Base-by-base conservation (phyloP, 73 alveolate genomes). In the Symbiodinium natans region DNA sequence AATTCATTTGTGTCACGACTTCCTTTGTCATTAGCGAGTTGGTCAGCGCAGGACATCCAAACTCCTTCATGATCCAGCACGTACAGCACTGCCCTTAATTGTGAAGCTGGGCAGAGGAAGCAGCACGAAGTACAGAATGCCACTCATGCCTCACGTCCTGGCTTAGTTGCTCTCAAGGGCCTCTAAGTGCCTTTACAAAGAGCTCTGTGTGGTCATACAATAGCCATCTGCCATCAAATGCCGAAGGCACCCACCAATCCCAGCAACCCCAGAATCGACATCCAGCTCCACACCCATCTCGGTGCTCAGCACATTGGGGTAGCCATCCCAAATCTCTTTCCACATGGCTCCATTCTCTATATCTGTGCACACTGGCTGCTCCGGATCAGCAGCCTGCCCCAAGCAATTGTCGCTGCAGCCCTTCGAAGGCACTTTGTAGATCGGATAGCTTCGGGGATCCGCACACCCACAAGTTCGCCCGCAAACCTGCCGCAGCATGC, bases 391-490 rank as follows among this genome's bases (percentile, higher is more conserved):
- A 13, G 93, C 93, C 0, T 86, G 52, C 10, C 48, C 80, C 34
- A 86, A 31, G 82, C 93, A 86, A 7, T 74, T 2, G 29, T 29
- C 48, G 21, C 82, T 74, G 56, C 93, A 86, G 42, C 93, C 93
- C 36, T 34, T 86, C 11, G 25, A 15, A 25, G 83, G 56, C 31
- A 87, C 94, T 31, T 87, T 87, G 63, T 36, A 87, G 59, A 46
- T 33, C 9, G 94, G 84, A n/a, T 42, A 54, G 7, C 94, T 36
- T 41, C 40, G 41, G 36, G 94, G 68, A 38, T 87, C 41, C 13
- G 42, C 31, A 73, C 94, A 87, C 10, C 77, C 77, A 59, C 94
- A 87, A 5, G 94, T 87, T 3, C 59, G 38, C 3, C 94, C 94
- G 41, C 94, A 87, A 36, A 87, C 94, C 43, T 36, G 73, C 40